Base-by-base conservation (phyloP, 2,329 filamentous ascomycete genomes). In the Microdochium bolleyi region DNA sequence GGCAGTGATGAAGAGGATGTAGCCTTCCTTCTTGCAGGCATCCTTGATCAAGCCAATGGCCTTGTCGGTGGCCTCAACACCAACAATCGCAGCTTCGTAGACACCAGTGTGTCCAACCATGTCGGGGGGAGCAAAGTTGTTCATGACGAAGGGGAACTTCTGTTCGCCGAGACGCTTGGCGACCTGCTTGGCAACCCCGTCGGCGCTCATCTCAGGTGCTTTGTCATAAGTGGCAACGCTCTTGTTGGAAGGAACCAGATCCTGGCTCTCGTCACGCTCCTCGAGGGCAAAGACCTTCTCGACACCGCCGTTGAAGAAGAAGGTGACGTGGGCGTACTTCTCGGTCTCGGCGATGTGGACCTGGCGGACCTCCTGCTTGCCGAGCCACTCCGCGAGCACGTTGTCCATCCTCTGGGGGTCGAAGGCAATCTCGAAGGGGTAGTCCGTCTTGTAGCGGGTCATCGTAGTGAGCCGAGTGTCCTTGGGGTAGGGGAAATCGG, bases 21-120 rank as follows among this genome's bases (percentile, higher is more conserved):
- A 99, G 58, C 86, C 87, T 68, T 92, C 81, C 78, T 94, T 85
- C 81, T 95, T 95, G 82, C 92, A 97, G 50, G 85, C 86, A 65
- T 97, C 92, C 65, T 89, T 91, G 62, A 99, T 92, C 69, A 86
- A 83, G 64, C 90, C 91, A 64, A 99, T 99, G 52, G 89, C 92
- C 76, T 88, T 89, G 72, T 99, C 94, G 13, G 94, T 99, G 60
- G 92, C 85, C 60, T 85, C 79, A 61, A 87, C 87, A 62, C 85
- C 94, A 65, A 94, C 68, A 57, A 99, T 85, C 53, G 94, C 94
- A 27, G 94, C 92, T 63, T 97, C 87, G 74, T 97, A 97, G 55
- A 96, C 91, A 67, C 94, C 94, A 11, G 94, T 99, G 77, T 99
- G 94, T 61, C 94, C 94, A 59, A 99, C 94, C 94, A 99, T 99